Evolutionary conservation across 148 eudicot species (phyloP).

Genomic region (Rhododendron mucronatum): DNA sequence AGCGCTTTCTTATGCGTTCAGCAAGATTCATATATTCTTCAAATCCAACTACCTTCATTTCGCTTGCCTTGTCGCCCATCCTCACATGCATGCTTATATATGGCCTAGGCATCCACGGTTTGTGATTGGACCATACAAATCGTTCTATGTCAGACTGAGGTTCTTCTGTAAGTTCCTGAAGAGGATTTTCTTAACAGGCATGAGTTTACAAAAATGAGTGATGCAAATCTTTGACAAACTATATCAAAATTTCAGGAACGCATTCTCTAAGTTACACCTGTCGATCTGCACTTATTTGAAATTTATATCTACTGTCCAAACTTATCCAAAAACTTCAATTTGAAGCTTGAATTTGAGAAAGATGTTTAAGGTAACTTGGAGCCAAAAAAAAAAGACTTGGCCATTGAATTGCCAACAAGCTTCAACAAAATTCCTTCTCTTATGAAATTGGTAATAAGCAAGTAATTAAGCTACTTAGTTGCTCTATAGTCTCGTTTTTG

Average conservation of each 20-base stretch:
- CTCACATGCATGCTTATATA: constrained; percentile 88
- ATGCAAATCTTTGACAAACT: neutral
- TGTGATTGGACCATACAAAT: constrained; percentile 81
- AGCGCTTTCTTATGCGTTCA: constrained; percentile 44
- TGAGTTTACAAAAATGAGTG: neutral
- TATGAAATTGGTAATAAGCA: neutral
- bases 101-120: constrained; percentile 88
- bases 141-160: constrained; percentile 48
- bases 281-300: neutral
- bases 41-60: constrained; percentile 84
- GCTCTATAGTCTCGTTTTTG: neutral
- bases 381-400: neutral
- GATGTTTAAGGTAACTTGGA: neutral
- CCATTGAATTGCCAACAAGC: neutral
- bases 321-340: neutral
- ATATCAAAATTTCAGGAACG: neutral
- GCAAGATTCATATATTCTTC: constrained; percentile 88
- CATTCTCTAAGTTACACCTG: neutral
- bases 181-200: neutral
- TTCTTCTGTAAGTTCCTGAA: constrained; percentile 32
- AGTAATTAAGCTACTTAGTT: neutral
- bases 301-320: neutral
- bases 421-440: neutral
- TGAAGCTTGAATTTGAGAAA: neutral
- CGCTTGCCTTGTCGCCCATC: constrained; percentile 96